These are phyloP conservation scores for Lodderomyces parapsilosis DNA, from an alignment of 1,139 yeast genomes.

Conservation along the genomic window DNA sequence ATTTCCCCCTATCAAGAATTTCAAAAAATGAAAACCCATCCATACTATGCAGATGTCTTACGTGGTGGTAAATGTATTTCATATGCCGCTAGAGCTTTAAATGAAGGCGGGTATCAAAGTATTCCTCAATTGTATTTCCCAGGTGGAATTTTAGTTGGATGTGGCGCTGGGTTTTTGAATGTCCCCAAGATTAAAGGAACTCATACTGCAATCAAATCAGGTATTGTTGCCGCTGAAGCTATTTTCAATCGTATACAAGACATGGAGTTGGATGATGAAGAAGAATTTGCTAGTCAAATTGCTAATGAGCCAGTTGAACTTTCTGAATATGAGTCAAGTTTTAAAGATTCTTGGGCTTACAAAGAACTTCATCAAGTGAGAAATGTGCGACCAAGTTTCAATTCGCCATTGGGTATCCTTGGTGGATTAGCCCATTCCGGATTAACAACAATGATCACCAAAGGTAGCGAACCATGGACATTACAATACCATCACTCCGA, in stretches of 20 bases:
- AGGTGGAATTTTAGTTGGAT: slow-evolving; percentile 93
- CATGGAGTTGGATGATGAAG: slow-evolving; percentile 49
- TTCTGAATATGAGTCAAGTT: slow-evolving; percentile 56
- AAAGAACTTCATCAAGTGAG: slow-evolving; percentile 81
- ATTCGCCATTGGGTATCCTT: slow-evolving; percentile 62
- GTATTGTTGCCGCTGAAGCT: slow-evolving; percentile 89
- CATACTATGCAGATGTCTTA: slow-evolving; percentile 71
- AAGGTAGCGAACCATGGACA: slow-evolving; percentile 88
- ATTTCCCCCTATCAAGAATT: slow-evolving; percentile 94
- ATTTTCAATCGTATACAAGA: slow-evolving; percentile 59
- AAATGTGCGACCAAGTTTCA: slow-evolving; percentile 89
- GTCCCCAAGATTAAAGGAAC: slow-evolving; percentile 98
- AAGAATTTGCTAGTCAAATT: slow-evolving; percentile 38
- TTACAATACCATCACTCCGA: slow-evolving; percentile 71
- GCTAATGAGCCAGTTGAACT: slow-evolving; percentile 48
- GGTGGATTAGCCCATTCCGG: slow-evolving; percentile 89
- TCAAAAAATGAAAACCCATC: slow-evolving; percentile 90
- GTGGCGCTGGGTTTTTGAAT: slow-evolving; percentile 93
- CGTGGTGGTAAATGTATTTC: slow-evolving; percentile 90
- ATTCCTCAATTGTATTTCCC: slow-evolving; percentile 89
- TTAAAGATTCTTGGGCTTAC: slow-evolving; percentile 79
- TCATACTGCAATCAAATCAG: slow-evolving; percentile 94
- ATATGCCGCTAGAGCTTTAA: slow-evolving; percentile 92
- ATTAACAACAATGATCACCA: slow-evolving; percentile 71
- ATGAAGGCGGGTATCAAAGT: slow-evolving; percentile 94